Base-by-base conservation (phyloP, 331 rosid species). In the Arachis monticola region DNA sequence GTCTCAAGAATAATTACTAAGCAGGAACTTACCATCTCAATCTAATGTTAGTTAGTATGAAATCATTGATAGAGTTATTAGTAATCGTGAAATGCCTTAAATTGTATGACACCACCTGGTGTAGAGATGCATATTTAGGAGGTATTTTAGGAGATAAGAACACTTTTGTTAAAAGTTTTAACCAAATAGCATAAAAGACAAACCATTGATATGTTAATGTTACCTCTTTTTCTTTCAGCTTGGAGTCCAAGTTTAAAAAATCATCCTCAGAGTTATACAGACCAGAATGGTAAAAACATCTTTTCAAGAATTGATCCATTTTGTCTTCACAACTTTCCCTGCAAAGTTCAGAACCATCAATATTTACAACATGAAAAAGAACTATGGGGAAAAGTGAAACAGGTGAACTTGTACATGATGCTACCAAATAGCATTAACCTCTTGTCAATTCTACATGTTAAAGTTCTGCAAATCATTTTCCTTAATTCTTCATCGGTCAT, bases 221-320 rank as follows among this genome's bases (percentile, higher is more conserved):
- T 75, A 90, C 99, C 97, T 94, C 99, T 83, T 86, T 92, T 80
- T 79, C 96, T 72, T 72, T 87, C 79, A 92, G 78, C 85, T 86
- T 91, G 71, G 71, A 52, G 75, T 88, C 85, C 85, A 94, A 73
- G 64, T 87, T 85, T 56, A 74, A 83, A 22, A 22, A 22, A 22
- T 22, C 27, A 22, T 22, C 27, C 27, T 22, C 27, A 22, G 27
- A 22, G 27, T 79, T 74, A 63, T 94, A 94, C 72, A 84, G 88
- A 58, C 99, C 97, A 69, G 96, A 90, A 76, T 94, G 99, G 86
- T 94, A 94, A 80, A 90, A 94, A 66, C 99, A 94, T 83, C 93
- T 83, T 79, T 83, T 85, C 75, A 92, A 85, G 83, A 92, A 94
- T 45, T 81, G 80, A 72, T 87, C 90, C 99, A 94, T 94, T 82